Percentiles rank a stretch among this genome's conserved stretches.
Evolutionary conservation across 1,139 yeast genomes (phyloP).

Genomic region (Blastobotrys arbuscula): DNA sequence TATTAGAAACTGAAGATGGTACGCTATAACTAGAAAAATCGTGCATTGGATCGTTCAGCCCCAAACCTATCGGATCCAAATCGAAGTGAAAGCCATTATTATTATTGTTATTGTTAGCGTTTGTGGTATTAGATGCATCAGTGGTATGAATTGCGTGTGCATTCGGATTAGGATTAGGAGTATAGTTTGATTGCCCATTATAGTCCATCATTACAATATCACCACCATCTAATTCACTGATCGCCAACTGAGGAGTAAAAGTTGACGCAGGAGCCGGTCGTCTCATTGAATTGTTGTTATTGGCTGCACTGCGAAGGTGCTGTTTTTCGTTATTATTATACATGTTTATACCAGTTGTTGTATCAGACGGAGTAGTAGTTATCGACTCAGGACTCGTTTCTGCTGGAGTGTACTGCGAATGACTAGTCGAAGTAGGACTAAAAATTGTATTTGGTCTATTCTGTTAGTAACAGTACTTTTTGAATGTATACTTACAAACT

Average conservation of each 20-base stretch:
- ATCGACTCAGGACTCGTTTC: conserved; percentile 14
- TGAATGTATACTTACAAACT: neutral
- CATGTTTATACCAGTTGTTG: neutral
- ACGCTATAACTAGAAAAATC: neutral
- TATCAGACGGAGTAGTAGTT: conserved; percentile 8
- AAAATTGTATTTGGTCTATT: neutral
- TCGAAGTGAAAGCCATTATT: conserved; percentile 27
- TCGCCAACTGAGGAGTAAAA: conserved; percentile 7
- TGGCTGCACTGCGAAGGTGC: neutral
- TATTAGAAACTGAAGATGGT: neutral
- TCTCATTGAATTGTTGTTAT: neutral
- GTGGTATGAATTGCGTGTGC: neutral
- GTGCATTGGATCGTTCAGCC: conserved; percentile 22
- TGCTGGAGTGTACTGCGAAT: conserved; percentile 10
- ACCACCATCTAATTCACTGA: conserved; percentile 10
- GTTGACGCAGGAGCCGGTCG: conserved; percentile 8
- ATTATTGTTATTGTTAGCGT: neutral
- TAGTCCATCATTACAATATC: conserved; percentile 11
- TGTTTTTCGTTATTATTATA: neutral
- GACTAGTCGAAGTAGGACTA: neutral
- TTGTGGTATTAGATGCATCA: neutral
- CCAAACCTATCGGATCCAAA: conserved; percentile 31
- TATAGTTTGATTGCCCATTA: neutral
- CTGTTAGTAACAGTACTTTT: neutral
- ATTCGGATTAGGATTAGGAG: neutral